Evolutionary conservation across 352 stramenopile species (phyloP).

Genomic region (Pythium dissimile): DNA sequence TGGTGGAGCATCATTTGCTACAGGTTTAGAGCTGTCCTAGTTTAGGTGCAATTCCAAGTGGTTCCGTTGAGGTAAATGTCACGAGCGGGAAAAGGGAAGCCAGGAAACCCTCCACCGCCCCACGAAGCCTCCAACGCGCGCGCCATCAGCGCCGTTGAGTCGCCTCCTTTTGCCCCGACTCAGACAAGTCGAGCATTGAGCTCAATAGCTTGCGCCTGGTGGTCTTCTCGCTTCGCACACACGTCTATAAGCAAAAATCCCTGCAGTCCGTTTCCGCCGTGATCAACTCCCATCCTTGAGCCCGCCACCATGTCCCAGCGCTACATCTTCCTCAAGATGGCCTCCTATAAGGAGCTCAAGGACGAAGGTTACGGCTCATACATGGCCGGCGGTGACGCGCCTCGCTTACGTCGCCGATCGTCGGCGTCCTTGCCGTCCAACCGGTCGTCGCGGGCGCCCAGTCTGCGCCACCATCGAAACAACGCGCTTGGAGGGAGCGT

Average conservation of each 20-base stretch:
- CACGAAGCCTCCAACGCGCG: background rate
- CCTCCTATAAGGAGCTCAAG: slow-evolving; percentile 32
- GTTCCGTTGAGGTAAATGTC: background rate
- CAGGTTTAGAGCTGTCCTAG: background rate
- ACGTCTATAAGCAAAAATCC: background rate
- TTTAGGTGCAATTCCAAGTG: background rate
- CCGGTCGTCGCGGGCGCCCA: slow-evolving; percentile 13
- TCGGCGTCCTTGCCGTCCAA: slow-evolving; percentile 23
- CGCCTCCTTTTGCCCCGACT: background rate
- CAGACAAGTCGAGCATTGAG: background rate
- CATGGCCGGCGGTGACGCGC: background rate
- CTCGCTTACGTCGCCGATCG: slow-evolving; percentile 17
- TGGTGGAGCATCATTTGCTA: no score
- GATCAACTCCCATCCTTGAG: background rate
- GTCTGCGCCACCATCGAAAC: slow-evolving; percentile 12
- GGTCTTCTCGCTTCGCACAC: background rate
- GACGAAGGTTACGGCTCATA: slow-evolving; percentile 25
- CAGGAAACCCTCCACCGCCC: background rate
- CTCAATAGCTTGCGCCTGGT: slow-evolving; percentile 1
- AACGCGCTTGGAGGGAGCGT: background rate
- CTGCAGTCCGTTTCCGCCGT: background rate
- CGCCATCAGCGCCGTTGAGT: background rate
- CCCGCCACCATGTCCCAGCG: slow-evolving; percentile 35
- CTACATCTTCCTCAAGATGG: slow-evolving; percentile 48
- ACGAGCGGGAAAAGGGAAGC: background rate